A percentile compares a stretch with the other conserved stretches of the same genome.
Evolutionary conservation across 2,329 filamentous ascomycete species (phyloP).

Genomic region (Aspergillus pseudoviridinutans): DNA sequence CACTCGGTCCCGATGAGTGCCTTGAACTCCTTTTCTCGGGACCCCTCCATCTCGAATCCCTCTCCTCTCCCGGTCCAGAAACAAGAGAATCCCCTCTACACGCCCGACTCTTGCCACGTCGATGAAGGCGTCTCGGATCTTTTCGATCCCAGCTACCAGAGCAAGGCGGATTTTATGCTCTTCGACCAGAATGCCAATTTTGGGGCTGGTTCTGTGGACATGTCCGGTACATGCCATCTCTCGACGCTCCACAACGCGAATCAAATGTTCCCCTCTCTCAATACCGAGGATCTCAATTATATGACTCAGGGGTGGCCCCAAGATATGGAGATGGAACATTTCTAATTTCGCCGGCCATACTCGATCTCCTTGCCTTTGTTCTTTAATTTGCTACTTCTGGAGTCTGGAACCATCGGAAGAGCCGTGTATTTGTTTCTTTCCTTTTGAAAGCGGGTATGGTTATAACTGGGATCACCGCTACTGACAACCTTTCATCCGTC

Average conservation of each 20-base stretch:
- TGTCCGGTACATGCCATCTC: conserved; percentile 2
- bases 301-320: conserved; percentile 15
- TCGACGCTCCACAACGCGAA: conserved; percentile 4
- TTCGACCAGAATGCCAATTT: conserved; percentile 13
- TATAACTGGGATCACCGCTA: background rate
- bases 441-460: conserved; percentile 4
- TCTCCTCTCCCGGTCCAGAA: conserved; percentile 23
- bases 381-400: background rate
- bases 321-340: conserved; percentile 18
- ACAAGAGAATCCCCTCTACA: conserved; percentile 28
- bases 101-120: conserved; percentile 18
- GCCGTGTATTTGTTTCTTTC: conserved; percentile 4
- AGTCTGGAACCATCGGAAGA: conserved; percentile 5
- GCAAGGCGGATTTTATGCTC: conserved; percentile 22
- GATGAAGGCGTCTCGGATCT: conserved; percentile 22
- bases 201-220: background rate
- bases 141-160: conserved; percentile 13
- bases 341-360: background rate
- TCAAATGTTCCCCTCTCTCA: conserved; percentile 21
- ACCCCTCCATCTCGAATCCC: conserved; percentile 13
- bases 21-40: conserved; percentile 14
- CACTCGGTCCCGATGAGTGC: conserved; percentile 10
- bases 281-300: conserved; percentile 8
- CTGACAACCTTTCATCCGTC: background rate
- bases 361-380: background rate